Base-by-base conservation (phyloP, 2,329 filamentous ascomycete species). In the Aspergillaceae sp. region DNA sequence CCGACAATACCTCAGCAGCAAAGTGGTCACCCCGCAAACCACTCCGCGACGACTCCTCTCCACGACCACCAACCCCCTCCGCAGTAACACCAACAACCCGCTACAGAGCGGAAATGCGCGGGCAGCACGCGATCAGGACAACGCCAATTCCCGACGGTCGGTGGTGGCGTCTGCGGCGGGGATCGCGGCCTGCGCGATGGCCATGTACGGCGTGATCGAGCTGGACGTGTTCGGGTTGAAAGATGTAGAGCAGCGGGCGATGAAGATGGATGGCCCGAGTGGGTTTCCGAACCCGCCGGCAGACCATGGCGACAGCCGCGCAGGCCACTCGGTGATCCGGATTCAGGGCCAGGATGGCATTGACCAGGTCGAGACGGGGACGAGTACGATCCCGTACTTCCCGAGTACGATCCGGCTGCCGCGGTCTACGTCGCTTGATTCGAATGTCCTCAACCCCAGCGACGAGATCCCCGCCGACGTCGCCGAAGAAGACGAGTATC, bases 301-400 rank as follows among this genome's bases (percentile, higher is more conserved):
- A 19, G 19, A 19, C 19, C 19, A 19, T 19, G 19, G 19, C 19
- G 19, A 19, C 19, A 19, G 19, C 19, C 19, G 19, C 1, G 19
- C 19, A 19, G 36, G 36, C 1, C 36, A 38, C 11, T 63, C 64
- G 0, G 50, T 67, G 7, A 64, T 67, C 26, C 59, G 61, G 4
- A 59, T 70, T 7, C 52, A 70, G 68, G 60, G 74, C 70, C 54
- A 72, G 11, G 75, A 85, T 9, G 83, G 84, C 37, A 74, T 77
- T 40, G 86, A 92, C 61, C 73, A 92, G 38, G 83, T 94, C 0
- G 78, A 84, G 10, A 94, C 89, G 0, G 88, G 88, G 9, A 89
- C 90, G 55, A 82, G 75, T 54, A 83, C 82, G n/a, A 79, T 95
- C 3, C 84, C 87, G 1, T 75, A 78, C 44, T 94, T 95, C 62